Base-by-base conservation (phyloP, 129 eudicot genomes). In the Mikania micrantha region DNA sequence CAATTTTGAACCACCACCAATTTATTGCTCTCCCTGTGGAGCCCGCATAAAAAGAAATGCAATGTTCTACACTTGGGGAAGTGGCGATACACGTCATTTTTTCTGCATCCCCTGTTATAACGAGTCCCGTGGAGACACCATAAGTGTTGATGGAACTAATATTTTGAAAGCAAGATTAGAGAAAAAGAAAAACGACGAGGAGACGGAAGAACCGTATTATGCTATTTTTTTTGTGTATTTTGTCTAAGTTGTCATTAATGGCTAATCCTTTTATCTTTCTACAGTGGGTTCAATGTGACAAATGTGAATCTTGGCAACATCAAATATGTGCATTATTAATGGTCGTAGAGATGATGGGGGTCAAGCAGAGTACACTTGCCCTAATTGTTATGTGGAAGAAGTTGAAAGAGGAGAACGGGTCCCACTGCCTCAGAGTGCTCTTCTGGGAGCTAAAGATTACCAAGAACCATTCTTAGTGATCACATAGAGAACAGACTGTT, bases 261-360 rank as follows among this genome's bases (percentile, higher is more conserved):
- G 68, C 40, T 20, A n/a, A 53, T 64, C 67, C 13, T 58, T 36
- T 20, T 38, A 39, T 77, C 78, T 52, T 85, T 74, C 40, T 83
- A 79, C 87, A 90, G 97, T 94, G 99, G 99, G 99, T 90, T 74
- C 97, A 89, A 80, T 94, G 99, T 75, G 99, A 94, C 69, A 94
- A 87, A 58, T 94, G 97, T 87, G 97, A 90, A 76, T 86, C 95
- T 35, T 90, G 97, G 99, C 97, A 89, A 62, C 99, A 94, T 85
- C 99, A 94, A 74, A 90, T 94, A 12, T 94, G 99, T 83, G 97
- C 99, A 44, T 70, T 94, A 66, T 94, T 62, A 94, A 94, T 61
- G 99, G 99, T 36, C 83, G 95, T 73, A 85, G 99, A 64, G 87
- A 94, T 74, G 90, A 90, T 79, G 95, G 95, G 70, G 97, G 95